These are phyloP conservation scores for Nakazawaea wyomingensis DNA, from an alignment of 805 yeast species.

Conservation along the genomic window DNA sequence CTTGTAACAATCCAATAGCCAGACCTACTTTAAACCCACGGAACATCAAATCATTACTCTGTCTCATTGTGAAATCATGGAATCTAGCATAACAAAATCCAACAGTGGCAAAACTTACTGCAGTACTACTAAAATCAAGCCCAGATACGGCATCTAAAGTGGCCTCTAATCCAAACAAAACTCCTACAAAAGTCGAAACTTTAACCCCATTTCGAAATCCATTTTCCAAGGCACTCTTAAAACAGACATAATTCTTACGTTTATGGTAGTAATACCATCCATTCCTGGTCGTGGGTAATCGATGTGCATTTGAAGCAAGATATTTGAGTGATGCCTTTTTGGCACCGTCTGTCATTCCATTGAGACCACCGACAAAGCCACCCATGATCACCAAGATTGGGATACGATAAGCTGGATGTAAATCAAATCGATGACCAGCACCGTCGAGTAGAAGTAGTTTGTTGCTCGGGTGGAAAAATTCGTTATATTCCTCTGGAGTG, in stretches of 20 bases:
- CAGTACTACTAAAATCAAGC: slow-evolving; percentile 64
- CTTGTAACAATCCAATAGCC: slow-evolving; percentile 61
- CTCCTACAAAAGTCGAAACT: slow-evolving; percentile 38
- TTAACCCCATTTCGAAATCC: slow-evolving; percentile 42
- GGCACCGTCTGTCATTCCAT: slow-evolving; percentile 61
- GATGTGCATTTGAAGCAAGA: slow-evolving; percentile 76
- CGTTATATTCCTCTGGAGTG: slow-evolving; percentile 2
- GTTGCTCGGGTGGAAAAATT: neutral
- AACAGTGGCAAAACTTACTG: slow-evolving; percentile 46
- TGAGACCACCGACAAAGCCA: slow-evolving; percentile 38
- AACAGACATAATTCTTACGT: slow-evolving; percentile 70
- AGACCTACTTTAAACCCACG: slow-evolving; percentile 59
- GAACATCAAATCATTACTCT: slow-evolving; percentile 35
- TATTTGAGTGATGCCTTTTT: slow-evolving; percentile 50
- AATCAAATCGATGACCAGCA: slow-evolving; percentile 38
- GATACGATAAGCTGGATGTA: slow-evolving; percentile 42
- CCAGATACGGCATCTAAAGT: slow-evolving; percentile 43
- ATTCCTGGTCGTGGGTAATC: slow-evolving; percentile 70
- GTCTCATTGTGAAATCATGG: slow-evolving; percentile 37
- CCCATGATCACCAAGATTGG: slow-evolving; percentile 34
- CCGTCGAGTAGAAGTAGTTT: slow-evolving; percentile 6
- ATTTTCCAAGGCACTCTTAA: slow-evolving; percentile 44
- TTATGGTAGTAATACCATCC: slow-evolving; percentile 90
- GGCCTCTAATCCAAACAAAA: slow-evolving; percentile 60
- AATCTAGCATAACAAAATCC: slow-evolving; percentile 48